Evolutionary conservation across 768 basidiomycete species (phyloP).

Genomic region (Hydnum rufescens): DNA sequence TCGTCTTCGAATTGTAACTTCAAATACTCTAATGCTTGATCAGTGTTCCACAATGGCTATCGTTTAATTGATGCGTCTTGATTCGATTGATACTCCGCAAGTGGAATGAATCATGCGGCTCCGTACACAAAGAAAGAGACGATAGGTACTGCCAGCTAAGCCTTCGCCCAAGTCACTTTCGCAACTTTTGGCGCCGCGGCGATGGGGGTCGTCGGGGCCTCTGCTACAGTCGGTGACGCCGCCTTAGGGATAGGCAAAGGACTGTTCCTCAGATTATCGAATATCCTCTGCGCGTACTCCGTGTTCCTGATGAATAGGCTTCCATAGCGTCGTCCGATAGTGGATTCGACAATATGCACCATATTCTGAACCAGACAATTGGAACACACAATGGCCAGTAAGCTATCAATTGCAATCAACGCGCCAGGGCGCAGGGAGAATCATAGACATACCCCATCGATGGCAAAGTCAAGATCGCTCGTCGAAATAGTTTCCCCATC

Average conservation of each 20-base stretch:
- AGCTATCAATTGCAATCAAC: background rate
- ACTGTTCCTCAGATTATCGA: constrained; percentile 48
- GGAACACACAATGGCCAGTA: background rate
- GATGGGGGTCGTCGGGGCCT: background rate
- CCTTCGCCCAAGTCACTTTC: constrained; percentile 3
- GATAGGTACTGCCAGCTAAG: background rate
- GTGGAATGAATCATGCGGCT: no score
- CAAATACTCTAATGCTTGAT: no score
- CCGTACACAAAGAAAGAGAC: no score
- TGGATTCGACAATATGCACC: constrained; percentile 92
- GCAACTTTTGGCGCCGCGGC: background rate
- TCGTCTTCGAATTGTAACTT: no score
- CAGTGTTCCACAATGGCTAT: no score
- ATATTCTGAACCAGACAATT: constrained; percentile 43
- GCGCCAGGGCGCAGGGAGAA: no score
- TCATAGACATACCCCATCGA: constrained; percentile 66
- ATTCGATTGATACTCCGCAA: no score
- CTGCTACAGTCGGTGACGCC: constrained; percentile 2
- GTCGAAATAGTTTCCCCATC: constrained; percentile 76
- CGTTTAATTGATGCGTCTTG: no score
- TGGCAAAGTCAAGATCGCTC: constrained; percentile 89
- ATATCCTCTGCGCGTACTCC: constrained; percentile 73
- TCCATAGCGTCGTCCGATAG: constrained; percentile 79
- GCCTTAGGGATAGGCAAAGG: constrained; percentile 27
- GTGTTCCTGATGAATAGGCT: constrained; percentile 97